Evolutionary conservation across 75 land plant genomes (phyloP).

Genomic region (Sequoia sempervirens): DNA sequence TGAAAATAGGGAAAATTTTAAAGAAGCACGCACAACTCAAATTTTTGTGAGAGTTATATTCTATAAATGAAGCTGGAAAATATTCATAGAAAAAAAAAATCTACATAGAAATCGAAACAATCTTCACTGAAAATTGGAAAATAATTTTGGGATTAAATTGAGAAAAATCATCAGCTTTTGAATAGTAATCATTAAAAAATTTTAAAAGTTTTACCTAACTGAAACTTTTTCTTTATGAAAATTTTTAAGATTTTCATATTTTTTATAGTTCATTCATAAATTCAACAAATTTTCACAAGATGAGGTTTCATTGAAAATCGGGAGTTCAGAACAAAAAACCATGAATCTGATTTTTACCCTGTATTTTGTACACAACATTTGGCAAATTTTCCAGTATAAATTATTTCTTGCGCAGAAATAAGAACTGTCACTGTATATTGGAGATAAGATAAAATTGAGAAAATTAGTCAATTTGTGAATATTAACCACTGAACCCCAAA

Average conservation of each 20-base stretch:
- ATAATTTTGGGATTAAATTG: background rate
- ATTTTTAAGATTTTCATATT: background rate
- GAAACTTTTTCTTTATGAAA: background rate
- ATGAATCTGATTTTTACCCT: background rate
- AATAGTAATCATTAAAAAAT: background rate
- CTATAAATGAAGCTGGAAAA: background rate
- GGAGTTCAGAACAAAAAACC: background rate
- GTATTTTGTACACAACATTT: no score
- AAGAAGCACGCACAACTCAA: background rate
- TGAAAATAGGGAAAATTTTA: conserved; percentile 19
- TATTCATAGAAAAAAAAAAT: background rate
- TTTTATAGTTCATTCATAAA: background rate
- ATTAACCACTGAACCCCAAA: no score
- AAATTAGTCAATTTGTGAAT: background rate
- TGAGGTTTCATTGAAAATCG: background rate
- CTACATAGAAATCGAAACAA: background rate
- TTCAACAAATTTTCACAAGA: background rate
- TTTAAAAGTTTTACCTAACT: background rate
- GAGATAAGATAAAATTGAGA: background rate
- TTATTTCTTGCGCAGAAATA: no score
- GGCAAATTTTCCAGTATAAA: background rate
- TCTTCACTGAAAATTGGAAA: background rate
- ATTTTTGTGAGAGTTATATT: background rate
- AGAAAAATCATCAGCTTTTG: background rate
- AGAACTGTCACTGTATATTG: background rate